Evolutionary conservation across 495 filamentous ascomycete genomes (phyloP), one percentile per base, ranked within the genome.

Genomic region (Aspergillus homomorphus): DNA sequence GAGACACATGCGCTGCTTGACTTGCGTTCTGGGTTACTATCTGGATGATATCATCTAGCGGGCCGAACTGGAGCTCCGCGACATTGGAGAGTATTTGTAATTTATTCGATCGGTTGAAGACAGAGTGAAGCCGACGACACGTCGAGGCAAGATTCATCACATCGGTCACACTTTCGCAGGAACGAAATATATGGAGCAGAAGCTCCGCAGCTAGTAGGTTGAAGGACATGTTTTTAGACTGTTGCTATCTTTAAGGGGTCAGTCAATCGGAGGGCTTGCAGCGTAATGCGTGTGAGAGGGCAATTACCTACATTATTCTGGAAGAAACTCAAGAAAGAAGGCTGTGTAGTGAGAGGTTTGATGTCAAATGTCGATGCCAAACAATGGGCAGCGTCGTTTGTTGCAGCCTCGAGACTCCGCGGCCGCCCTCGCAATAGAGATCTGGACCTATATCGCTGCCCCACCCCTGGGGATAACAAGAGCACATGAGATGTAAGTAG

Each of bases 391-490:
- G 64, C 61, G 70, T 70, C 60, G 71, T n/a, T n/a, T n/a, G n/a
- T 74, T 66, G 67, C 68, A 71, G 66, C 67, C 33, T 38, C 33
- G 33, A 7, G 58, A 62, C 52, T 66, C 60, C 66, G 62, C 66
- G 74, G 67, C 53, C 53, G 58, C 59, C 61, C 58, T 68, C 59
- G 53, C 56, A 44, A 57, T 59, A 49, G 28, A 49, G 56, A 56
- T 45, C 28, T 44, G 59, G 56, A 48, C 54, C 52, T 73, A 89
- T 76, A 79, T 77, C 61, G 70, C 67, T 63, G 89, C 89, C 88
- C 88, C 88, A 67, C 69, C 85, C 67, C 86, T 89, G 88, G 88
- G 89, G 87, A 82, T 88, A 84, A 86, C 68, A 61, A 76, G 64
- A 63, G 67, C 67, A 65, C 68, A 66, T 64, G 64, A 73, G 59